Base-by-base conservation (phyloP, 768 basidiomycete genomes). In the Termitomyces sp. region DNA sequence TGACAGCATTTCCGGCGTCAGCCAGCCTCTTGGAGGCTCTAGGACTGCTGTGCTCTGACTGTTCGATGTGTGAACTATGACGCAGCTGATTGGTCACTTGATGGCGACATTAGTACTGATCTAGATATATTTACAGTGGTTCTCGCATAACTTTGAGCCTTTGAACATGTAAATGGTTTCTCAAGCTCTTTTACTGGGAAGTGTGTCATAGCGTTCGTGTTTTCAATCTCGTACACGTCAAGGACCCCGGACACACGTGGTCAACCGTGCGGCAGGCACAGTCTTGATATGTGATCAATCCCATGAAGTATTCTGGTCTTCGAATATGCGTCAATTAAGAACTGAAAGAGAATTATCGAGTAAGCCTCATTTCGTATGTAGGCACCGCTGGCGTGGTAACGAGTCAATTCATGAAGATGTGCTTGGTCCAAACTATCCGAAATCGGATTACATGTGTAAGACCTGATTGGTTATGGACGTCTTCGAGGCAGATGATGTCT, bases 1-100 rank as follows among this genome's bases (percentile, higher is more conserved):
- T 51, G 86, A 89, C 66, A 79, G 86, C 61, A 80, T 91, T 58
- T 80, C 81, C 54, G 83, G 78, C 41, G 59, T 67, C 21, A 57
- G 61, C 34, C 70, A 69, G 56, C 56, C 69, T 50, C 28, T 63
- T 46, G 65, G 65, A 61, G 70, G 68, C 53, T 62, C 73, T 17
- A 82, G 76, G 67, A 77, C 79, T 63, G 76, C 73, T 54, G 73
- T 70, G 35, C 67, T 80, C 59, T 79, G 67, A 70, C 32, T 32
- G 23, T 28, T 12, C 10, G n/a, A 40, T 27, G 17, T 40, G 25
- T 19, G 37, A 12, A 23, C 55, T 47, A 54, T 55, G 57, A 47
- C 34, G 27, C 39, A 25, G 32, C 37, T 39, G 25, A n/a, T 40
- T 44, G 21, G 21, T 48, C 47, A 48, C 47, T 21, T 25, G 30